These are phyloP conservation scores for Penicillium cosmopolitanum DNA, from an alignment of 495 filamentous ascomycete genomes.

Conservation along the genomic window DNA sequence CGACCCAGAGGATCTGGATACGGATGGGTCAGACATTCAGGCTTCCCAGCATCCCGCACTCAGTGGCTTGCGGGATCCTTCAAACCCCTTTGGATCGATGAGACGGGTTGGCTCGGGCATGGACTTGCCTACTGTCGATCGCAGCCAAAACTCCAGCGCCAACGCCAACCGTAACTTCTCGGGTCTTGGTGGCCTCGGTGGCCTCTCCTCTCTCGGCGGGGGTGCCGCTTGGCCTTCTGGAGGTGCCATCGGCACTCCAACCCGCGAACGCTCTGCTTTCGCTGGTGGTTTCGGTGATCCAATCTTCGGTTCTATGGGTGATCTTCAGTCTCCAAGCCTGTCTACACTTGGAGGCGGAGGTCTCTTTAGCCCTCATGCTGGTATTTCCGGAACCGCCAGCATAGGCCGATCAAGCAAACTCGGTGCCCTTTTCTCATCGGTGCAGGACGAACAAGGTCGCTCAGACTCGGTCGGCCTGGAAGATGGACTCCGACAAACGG, in stretches of 20 bases:
- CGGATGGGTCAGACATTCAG: conserved; percentile 61
- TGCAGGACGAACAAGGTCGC: conserved; percentile 69
- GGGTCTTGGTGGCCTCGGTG: conserved; percentile 64
- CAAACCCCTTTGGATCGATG: conserved; percentile 52
- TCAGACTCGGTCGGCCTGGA: conserved; percentile 58
- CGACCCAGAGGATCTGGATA: conserved; percentile 65
- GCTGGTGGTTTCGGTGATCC: conserved; percentile 71
- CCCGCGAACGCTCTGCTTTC: conserved; percentile 68
- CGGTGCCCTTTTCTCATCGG: conserved; percentile 85
- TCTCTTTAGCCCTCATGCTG: conserved; percentile 54
- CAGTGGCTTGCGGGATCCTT: conserved; percentile 55
- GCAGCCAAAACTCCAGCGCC: conserved; percentile 86
- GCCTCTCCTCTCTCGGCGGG: conserved; percentile 60
- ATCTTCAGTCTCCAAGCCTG: conserved; percentile 75
- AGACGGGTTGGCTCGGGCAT: conserved; percentile 57
- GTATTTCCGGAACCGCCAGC: conserved; percentile 51
- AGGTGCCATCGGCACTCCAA: conserved; percentile 70
- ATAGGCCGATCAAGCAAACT: conserved; percentile 79
- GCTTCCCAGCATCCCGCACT: conserved; percentile 60
- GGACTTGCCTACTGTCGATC: conserved; percentile 70
- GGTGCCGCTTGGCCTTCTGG: conserved; percentile 66
- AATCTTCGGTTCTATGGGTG: conserved; percentile 71
- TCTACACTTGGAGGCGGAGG: conserved; percentile 61
- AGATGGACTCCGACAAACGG: conserved; percentile 36
- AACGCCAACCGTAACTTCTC: conserved; percentile 72